phyloP scores from a whole-genome alignment of 2,329 filamentous ascomycete genomes.

The Metarhizium album region DNA sequence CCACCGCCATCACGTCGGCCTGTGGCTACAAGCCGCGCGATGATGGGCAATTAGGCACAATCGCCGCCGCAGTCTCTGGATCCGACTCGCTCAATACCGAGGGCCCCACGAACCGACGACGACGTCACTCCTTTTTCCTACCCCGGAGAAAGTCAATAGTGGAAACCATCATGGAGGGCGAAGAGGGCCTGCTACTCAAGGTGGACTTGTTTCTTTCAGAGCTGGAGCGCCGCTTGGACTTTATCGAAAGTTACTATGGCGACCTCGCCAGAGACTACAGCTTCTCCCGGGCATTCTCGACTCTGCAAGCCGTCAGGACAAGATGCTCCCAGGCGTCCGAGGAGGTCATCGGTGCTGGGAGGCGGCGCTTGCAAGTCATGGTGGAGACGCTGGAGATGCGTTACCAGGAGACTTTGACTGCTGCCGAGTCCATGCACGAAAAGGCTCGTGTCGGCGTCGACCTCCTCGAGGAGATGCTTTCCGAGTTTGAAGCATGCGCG shows the following conservation, averaged over 20 bases:
- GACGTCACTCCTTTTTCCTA: constrained; percentile 47
- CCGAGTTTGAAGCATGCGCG: constrained; percentile 74
- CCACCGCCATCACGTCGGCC: constrained; percentile 27
- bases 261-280: constrained; percentile 75
- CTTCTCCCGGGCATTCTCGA: constrained; percentile 74
- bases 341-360: constrained; percentile 78
- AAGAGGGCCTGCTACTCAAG: constrained; percentile 50
- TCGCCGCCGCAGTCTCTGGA: constrained; percentile 29
- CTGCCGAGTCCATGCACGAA: constrained; percentile 79
- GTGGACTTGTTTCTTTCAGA: constrained; percentile 77
- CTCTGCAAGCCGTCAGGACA: constrained; percentile 75
- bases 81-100: constrained; percentile 23
- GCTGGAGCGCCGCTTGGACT: constrained; percentile 75
- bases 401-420: constrained; percentile 77
- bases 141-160: constrained; percentile 49
- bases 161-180: constrained; percentile 49
- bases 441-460: constrained; percentile 83
- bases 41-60: constrained; percentile 21
- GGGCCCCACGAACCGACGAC: constrained; percentile 23
- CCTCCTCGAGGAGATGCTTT: constrained; percentile 73
- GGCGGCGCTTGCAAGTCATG: constrained; percentile 73
- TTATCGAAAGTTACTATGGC: constrained; percentile 82
- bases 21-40: constrained; percentile 22
- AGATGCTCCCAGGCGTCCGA: constrained; percentile 85
- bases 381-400: constrained; percentile 83